These are phyloP conservation scores for Mycena indigotica DNA, from an alignment of 768 basidiomycete species.

Conservation along the genomic window DNA sequence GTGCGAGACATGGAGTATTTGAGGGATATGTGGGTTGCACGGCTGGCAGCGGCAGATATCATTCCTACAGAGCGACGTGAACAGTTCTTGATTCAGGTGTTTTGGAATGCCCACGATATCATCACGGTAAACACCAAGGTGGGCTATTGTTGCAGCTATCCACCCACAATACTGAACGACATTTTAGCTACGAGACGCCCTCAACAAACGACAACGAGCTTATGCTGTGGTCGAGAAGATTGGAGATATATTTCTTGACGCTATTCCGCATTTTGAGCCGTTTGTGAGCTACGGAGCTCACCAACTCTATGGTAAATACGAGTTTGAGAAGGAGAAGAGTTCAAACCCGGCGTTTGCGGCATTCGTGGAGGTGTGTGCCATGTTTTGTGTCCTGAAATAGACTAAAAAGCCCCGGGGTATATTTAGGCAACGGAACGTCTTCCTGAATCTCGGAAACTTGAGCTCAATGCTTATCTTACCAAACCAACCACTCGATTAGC, in stretches of 20 bases:
- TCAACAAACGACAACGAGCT: slow-evolving; percentile 93
- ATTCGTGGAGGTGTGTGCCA: slow-evolving; percentile 84
- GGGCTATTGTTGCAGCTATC: not conserved
- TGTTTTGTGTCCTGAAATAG: not conserved
- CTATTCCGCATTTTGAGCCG: slow-evolving; percentile 84
- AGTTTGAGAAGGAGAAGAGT: slow-evolving; percentile 98
- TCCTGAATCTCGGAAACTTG: slow-evolving; percentile 94
- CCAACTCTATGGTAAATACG: slow-evolving; percentile 97
- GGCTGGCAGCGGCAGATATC: slow-evolving; percentile 72
- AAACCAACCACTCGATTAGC: slow-evolving; percentile 97
- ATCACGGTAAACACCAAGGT: slow-evolving; percentile 77
- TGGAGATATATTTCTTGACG: slow-evolving; percentile 87
- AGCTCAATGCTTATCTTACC: slow-evolving; percentile 96
- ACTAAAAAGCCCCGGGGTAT: not conserved
- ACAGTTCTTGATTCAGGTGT: slow-evolving; percentile 90
- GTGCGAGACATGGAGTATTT: slow-evolving; percentile 98
- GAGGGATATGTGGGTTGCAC: slow-evolving; percentile 94
- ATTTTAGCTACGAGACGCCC: slow-evolving; percentile 78
- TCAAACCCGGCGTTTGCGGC: slow-evolving; percentile 89
- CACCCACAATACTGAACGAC: not conserved
- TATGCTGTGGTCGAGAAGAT: slow-evolving; percentile 92
- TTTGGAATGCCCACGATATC: slow-evolving; percentile 97
- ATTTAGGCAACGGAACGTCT: slow-evolving; percentile 84
- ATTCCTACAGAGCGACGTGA: slow-evolving; percentile 76
- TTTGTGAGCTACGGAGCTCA: slow-evolving; percentile 96